A percentile compares a stretch with the other conserved stretches of the same genome.
Evolutionary conservation across 208 protist species (phyloP).

Genomic region (Leishmania amazonensis): DNA sequence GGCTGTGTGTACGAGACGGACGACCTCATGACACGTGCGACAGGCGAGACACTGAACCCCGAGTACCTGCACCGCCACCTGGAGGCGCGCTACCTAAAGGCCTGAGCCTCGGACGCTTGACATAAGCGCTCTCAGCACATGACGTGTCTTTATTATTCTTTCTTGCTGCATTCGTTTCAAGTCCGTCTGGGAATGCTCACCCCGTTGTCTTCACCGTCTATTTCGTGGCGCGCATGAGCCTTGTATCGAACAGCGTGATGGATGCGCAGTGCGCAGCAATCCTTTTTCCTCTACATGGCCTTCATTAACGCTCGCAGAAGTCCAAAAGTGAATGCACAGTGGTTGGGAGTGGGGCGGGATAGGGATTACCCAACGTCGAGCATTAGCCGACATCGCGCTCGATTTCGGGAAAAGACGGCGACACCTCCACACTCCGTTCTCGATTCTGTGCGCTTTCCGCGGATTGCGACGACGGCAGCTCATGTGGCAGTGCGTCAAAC

Average conservation of each 20-base stretch:
- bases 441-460: not conserved
- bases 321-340: too few relatives aligned
- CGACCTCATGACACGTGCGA: constrained; percentile 72
- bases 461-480: too few relatives aligned
- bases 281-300: too few relatives aligned
- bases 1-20: constrained; percentile 64
- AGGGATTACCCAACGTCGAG: too few relatives aligned
- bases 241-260: not conserved
- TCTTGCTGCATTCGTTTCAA: not conserved
- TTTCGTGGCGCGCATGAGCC: too few relatives aligned
- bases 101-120: not conserved
- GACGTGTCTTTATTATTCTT: not conserved
- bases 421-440: not conserved
- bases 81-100: constrained; percentile 66
- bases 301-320: too few relatives aligned
- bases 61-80: constrained; percentile 80
- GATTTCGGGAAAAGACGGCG: too few relatives aligned
- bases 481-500: too few relatives aligned
- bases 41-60: constrained; percentile 81
- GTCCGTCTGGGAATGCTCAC: not conserved
- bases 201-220: not conserved
- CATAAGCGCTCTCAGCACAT: not conserved
- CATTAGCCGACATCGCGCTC: too few relatives aligned
- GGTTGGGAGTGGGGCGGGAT: too few relatives aligned
- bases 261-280: not conserved